These are phyloP conservation scores for Psilocybe mexicana DNA, from an alignment of 1,284 basidiomycete genomes.

Conservation along the genomic window DNA sequence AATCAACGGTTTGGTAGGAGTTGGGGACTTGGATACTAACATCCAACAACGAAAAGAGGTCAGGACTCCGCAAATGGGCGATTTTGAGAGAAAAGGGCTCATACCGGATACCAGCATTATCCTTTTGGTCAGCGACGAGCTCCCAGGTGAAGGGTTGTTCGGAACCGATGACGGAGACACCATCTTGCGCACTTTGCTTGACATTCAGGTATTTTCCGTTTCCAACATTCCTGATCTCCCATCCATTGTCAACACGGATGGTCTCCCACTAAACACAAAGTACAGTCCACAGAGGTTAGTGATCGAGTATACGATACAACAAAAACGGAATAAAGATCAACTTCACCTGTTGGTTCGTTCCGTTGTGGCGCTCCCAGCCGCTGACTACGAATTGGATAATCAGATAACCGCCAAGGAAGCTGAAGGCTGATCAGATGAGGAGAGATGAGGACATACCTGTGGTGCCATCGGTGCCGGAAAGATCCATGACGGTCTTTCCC, in stretches of 20 bases:
- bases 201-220: constrained; percentile 20
- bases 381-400: constrained; percentile 12
- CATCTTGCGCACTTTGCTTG: constrained; percentile 13
- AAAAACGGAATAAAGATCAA: neutral
- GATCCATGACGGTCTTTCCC: constrained; percentile 19
- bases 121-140: constrained; percentile 21
- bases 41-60: neutral
- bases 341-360: constrained; percentile 25
- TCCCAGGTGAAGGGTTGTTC: constrained; percentile 23
- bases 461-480: constrained; percentile 6
- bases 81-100: neutral
- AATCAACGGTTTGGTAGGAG: constrained; percentile 21
- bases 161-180: constrained; percentile 12
- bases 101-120: constrained; percentile 14
- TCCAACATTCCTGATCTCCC: constrained; percentile 23
- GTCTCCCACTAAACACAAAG: constrained; percentile 21
- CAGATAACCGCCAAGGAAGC: too few relatives aligned
- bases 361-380: constrained; percentile 20
- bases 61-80: neutral
- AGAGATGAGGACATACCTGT: constrained; percentile 3
- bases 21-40: constrained; percentile 21
- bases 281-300: neutral
- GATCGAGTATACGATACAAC: too few relatives aligned
- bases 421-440: too few relatives aligned
- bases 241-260: constrained; percentile 15